Base-by-base conservation (phyloP, 179 eudicot species). In the Patellifolia procumbens region DNA sequence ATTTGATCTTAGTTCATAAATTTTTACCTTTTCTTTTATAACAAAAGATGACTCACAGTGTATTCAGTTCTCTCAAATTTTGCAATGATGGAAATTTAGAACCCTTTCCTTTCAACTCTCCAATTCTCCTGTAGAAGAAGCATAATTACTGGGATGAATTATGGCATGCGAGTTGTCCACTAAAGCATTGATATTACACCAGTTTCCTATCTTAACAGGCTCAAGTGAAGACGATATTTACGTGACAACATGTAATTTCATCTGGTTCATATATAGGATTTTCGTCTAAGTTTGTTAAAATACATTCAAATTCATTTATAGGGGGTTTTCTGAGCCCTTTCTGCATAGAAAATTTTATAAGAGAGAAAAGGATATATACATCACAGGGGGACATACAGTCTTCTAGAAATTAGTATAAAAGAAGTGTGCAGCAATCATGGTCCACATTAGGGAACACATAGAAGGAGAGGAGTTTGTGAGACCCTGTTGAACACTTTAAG, bases 61-160 rank as follows among this genome's bases (percentile, higher is more conserved):
- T 60, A 1, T 4, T 1, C 82, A 85, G 34, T 0, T 35, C 26
- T 42, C 10, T 69, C 86, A 85, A 49, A 29, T 59, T 29, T 51
- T 52, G 78, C 49, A 85, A 75, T 53, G 10, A n/a, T 52, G 90
- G 90, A 73, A 87, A 85, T 6, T 51, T 17, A 45, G 84, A 75
- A 68, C 62, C 69, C n/a, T 69, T 78, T 69, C 85, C 86, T 42
- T 29, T 66, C 58, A 87, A 81, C 52, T 87, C 84, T 31, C 80
- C 81, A 24, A 87, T 85, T 63, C 83, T 75, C 80, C 88, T 87
- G 85, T 78, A 77, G 15, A 75, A 65, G 29, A 35, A 37, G 26
- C 49, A 77, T 60, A 53, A 51, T 51, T 13, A 13, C 55, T 51
- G 16, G 15, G 55, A 15, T 51, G 55, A 51, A 51, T 51, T 13